phyloP scores from a whole-genome alignment of 2,329 filamentous ascomycete species.

The Stenocarpella maydis region DNA sequence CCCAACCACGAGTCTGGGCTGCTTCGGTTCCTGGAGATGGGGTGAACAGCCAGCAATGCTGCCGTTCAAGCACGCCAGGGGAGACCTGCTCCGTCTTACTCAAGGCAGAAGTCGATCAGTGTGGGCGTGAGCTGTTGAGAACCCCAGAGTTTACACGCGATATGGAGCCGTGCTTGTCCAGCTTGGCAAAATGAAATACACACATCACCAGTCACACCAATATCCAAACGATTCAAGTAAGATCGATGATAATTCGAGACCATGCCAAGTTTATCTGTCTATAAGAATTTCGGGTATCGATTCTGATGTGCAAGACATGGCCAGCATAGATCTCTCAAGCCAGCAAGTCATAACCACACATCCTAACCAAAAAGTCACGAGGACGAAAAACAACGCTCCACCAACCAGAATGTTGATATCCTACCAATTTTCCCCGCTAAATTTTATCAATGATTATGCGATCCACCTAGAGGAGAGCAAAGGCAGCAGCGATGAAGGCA shows the following conservation, averaged over 20 bases:
- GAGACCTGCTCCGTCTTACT: rapidly evolving
- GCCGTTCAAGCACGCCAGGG: neutral
- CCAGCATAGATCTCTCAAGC: neutral
- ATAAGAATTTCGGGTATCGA: constrained; percentile 26
- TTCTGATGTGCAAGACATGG: constrained; percentile 21
- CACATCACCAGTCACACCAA: neutral
- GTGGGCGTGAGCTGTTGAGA: neutral
- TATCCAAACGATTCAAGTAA: neutral
- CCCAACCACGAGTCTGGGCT: neutral
- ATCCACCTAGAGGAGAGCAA: constrained; percentile 27
- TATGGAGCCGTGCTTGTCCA: neutral
- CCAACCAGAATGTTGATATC: neutral
- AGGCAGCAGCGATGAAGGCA: constrained; percentile 32
- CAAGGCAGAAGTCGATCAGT: neutral
- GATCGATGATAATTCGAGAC: neutral
- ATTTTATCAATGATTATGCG: neutral
- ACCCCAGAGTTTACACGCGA: neutral
- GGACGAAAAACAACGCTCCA: constrained; percentile 3
- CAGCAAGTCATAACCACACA: constrained; percentile 1
- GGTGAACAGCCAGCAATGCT: neutral
- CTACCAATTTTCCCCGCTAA: neutral
- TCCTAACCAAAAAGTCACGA: constrained; percentile 13
- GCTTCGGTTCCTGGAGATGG: neutral
- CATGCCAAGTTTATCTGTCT: constrained; percentile 25
- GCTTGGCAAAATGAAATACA: neutral